Base-by-base conservation (phyloP, 768 basidiomycete species). In the Serendipita vermifera region DNA sequence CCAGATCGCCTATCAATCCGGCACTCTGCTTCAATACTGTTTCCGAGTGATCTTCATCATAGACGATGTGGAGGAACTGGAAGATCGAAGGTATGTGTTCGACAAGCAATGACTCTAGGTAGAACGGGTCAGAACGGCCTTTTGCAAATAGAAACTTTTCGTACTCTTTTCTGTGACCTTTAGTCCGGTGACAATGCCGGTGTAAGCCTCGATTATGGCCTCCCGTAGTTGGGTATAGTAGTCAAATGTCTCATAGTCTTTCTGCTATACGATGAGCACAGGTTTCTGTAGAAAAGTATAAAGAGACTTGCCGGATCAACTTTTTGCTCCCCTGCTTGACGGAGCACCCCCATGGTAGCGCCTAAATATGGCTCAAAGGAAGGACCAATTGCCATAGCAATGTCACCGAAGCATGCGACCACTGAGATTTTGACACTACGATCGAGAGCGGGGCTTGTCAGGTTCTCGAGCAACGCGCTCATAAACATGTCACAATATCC, bases 381-480 rank as follows among this genome's bases (percentile, higher is more conserved):
- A 11, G 80, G 73, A 1, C 89, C 89, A 59, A 97, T 84, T 0
- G 96, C 92, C 7, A 98, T 75, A 6, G 93, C 94, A 61, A 99
- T 85, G 65, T 99, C 96, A 20, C 94, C 96, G 64, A 99, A 97
- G 70, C 89, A 91, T 11, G 87, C 83, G 58, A 98, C 70, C 64
- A 98, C 88, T n/a, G 87, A 83, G 36, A 97, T 93, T 76, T 99
- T 99, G 67, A 97, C 96, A 61, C 86, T 87, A 43, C 94, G 79
- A 64, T 90, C 87, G 57, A 99, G 75, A 22, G 91, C 81, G 0
- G 92, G 83, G 62, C 87, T 90, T 68, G 89, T 86, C 33, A 99
- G 73, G 63, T 94, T 90, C 68, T 92, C 87, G 20, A 97, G 74
- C 31, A 99, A 74, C 14, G 88, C 88, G 9, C 80, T 84, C 87